Base-by-base conservation (phyloP, 768 basidiomycete species). In the Pulveroboletus frians region DNA sequence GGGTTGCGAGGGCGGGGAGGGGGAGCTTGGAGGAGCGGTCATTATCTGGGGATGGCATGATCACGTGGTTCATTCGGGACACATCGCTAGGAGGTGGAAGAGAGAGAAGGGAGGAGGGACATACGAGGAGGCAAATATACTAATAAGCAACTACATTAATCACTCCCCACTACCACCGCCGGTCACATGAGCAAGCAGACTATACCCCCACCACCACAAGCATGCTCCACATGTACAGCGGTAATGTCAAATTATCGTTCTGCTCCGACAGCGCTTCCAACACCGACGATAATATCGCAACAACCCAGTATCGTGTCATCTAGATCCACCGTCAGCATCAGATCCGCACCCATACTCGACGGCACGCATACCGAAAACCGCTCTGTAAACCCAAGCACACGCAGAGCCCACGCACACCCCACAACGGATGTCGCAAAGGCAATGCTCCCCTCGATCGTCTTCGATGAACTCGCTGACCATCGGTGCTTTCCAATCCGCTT, bases 211-310 rank as follows among this genome's bases (percentile, higher is more conserved):
- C 73, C 43, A 92, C 69, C 29, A 84, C 83, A 30, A 92, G 73
- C 71, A 92, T 74, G 63, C 88, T 87, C 92, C 93, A 99, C 74
- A 94, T 84, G 67, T 87, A 98, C 68, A 98, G 71, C n/a, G 96
- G 95, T 53, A 99, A 73, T 36, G 90, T 92, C 56, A 99, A 75
- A 69, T 99, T 99, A 70, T 99, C 96, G 69, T 98, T 98, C 71
- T 99, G 96, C 63, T 86, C 85, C 17, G 91, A 92, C 49, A 93
- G 69, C 14, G 92, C 96, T 70, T 99, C 96, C 55, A 98, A 75
- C 37, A 90, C 65, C 3, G 83, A 82, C 4, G 88, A 76, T 36
- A 88, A 62, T n/a, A 69, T 66, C 26, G 84, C 76, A 27, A 86
- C 83, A 39, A 76, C 57, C 13, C 75, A 66, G 66, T 94, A 98